A percentile compares a stretch with the other conserved stretches of the same genome.
Conservation (phyloP, 805 yeast species). For the Saccharomycopsis oosterbeekiorum region DNA sequence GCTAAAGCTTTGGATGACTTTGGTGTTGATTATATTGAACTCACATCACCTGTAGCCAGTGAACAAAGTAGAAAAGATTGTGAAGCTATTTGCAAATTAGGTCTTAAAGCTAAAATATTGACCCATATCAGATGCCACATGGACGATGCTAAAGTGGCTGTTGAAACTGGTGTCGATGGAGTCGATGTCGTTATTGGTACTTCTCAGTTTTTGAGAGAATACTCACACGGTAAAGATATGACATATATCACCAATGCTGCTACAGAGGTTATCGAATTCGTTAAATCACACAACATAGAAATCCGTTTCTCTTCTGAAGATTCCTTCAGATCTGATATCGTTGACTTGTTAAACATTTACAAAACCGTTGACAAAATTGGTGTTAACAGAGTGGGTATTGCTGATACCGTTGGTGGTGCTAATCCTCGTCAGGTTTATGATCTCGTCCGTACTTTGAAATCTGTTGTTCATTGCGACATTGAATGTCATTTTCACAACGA, state of each 20-base stretch:
- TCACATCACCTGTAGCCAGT: constrained; percentile 95
- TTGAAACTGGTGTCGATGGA: constrained; percentile 97
- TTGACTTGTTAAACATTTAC: constrained; percentile 88
- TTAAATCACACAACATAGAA: constrained; percentile 93
- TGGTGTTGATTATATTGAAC: constrained; percentile 96
- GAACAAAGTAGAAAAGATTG: constrained; percentile 90
- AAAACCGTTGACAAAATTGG: constrained; percentile 96
- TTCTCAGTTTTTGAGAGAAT: constrained; percentile 87
- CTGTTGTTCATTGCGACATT: constrained; percentile 92
- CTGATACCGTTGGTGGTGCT: constrained; percentile 98
- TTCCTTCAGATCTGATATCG: constrained; percentile 93
- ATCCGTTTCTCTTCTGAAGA: constrained; percentile 96
- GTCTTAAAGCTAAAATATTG: constrained; percentile 87
- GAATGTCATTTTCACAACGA: constrained; percentile 99
- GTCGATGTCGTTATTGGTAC: constrained; percentile 98
- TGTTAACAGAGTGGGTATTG: constrained; percentile 97
- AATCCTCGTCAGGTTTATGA: constrained; percentile 99
- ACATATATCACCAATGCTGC: constrained; percentile 93
- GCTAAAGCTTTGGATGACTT: constrained; percentile 96
- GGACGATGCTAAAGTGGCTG: constrained; percentile 98
- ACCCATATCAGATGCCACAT: constrained; percentile 98
- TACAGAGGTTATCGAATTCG: constrained; percentile 93
- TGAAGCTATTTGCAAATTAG: constrained; percentile 97
- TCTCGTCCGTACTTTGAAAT: constrained; percentile 83
- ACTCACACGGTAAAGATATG: constrained; percentile 98